Base-by-base conservation (phyloP, 441 rosid species). In the Syzygium syzygioides region DNA sequence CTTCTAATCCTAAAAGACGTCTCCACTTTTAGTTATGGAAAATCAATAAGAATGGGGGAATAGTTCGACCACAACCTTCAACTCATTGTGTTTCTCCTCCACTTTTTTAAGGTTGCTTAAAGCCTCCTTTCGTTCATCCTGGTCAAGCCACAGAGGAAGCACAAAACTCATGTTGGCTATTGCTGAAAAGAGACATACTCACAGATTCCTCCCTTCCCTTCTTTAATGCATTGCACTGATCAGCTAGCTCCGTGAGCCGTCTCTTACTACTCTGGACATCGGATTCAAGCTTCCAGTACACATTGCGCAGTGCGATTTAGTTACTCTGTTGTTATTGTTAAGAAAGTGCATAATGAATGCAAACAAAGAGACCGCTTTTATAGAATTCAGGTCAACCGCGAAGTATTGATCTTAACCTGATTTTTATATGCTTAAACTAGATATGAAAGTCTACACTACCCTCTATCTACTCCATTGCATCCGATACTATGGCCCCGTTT, bases 201-300 rank as follows among this genome's bases (percentile, higher is more conserved):
- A 97, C 99, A 11, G 99, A 94, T 89, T 96, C 98, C 89, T 96
- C 99, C 14, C 98, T 95, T 54, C 99, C 99, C 90, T 94, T 95
- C 94, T 96, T 96, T 86, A 96, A 90, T 60, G 93, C 93, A 59
- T 92, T 92, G 90, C 95, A 91, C 93, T 93, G 97, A 91, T 96
- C 95, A 87, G 91, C 91, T 87, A 97, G 97, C 89, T 95, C 98
- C 9, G 90, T 91, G 45, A 93, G 90, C 92, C 92, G 92, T 92
- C 93, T 95, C 90, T 93, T 95, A 90, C 98, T 89, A 90, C 93
- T 93, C 71, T 95, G 95, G 68, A 96, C 91, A 90, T 96, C 96
- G 86, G 96, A 93, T 89, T 96, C 96, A 89, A 96, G 96, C 91
- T 95, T 95, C 80, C 89, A 92, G 32, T 85, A 83, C 53, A 95